These are phyloP conservation scores for Xylariaceae sp. DNA, from an alignment of 2,329 filamentous ascomycete genomes.

Conservation along the genomic window DNA sequence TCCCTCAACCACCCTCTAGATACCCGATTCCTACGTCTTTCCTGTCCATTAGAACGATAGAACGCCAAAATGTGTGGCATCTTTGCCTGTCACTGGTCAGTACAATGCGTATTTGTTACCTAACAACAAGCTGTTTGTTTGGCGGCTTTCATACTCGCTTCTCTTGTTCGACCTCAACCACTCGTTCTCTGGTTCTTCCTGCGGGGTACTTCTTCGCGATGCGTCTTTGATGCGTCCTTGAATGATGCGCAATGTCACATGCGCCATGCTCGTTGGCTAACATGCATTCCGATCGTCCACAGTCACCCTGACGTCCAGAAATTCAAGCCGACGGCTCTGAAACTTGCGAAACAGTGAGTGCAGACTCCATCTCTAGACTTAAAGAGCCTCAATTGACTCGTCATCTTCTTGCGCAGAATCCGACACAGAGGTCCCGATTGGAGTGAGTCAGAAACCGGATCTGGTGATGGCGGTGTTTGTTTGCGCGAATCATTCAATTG, in stretches of 20 bases:
- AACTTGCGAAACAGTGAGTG: slow-evolving; percentile 87
- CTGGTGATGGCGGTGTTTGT: slow-evolving; percentile 19
- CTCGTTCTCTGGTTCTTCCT: slow-evolving; percentile 26
- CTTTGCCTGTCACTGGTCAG: slow-evolving; percentile 88
- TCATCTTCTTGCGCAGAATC: slow-evolving; percentile 52
- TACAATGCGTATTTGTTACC: slow-evolving; percentile 22
- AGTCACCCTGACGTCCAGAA: slow-evolving; percentile 90
- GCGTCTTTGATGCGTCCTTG: no score
- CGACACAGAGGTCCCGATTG: slow-evolving; percentile 97
- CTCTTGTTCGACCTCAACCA: background rate
- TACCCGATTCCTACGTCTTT: background rate
- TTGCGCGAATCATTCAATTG: background rate
- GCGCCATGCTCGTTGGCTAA: slow-evolving; percentile 15
- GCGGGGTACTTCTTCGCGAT: background rate
- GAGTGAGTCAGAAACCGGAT: slow-evolving; percentile 61
- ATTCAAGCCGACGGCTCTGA: slow-evolving; percentile 92
- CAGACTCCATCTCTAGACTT: background rate
- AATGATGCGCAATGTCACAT: background rate
- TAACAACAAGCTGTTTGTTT: background rate
- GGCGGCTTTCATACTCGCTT: background rate
- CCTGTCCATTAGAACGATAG: background rate
- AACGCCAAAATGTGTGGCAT: slow-evolving; percentile 81
- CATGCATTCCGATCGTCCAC: slow-evolving; percentile 16
- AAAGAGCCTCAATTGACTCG: slow-evolving; percentile 36
- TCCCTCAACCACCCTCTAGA: no score